These are phyloP conservation scores for Tolypocladium cylindrosporum DNA, from an alignment of 2,329 filamentous ascomycete genomes.

Conservation along the genomic window DNA sequence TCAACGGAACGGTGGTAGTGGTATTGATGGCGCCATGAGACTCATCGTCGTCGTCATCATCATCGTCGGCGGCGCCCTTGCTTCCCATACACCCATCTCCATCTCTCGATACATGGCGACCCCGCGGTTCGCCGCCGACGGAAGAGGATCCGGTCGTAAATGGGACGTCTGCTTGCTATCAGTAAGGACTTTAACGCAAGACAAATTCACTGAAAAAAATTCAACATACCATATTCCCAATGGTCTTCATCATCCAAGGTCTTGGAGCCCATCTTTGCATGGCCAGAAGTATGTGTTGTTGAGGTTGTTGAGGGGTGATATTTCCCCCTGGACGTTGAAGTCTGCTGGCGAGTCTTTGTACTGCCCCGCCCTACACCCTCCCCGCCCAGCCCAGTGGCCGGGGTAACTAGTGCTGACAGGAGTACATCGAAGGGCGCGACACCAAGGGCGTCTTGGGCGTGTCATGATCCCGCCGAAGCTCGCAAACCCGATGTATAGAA, in stretches of 20 bases:
- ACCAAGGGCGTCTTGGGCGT: no score
- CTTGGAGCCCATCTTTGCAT: conserved; percentile 4
- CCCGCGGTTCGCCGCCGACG: conserved; percentile 30
- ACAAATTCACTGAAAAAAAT: background rate
- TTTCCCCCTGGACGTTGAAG: no score
- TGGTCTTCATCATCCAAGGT: conserved; percentile 5
- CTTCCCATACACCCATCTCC: conserved; percentile 29
- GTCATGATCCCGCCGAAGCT: no score
- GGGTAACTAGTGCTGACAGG: no score
- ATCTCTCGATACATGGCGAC: conserved; percentile 28
- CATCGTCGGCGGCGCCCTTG: conserved; percentile 16
- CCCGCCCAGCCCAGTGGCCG: no score
- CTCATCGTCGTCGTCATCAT: conserved; percentile 14
- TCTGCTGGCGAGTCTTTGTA: no score
- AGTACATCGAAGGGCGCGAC: no score
- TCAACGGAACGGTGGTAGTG: conserved; percentile 11
- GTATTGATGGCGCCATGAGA: conserved; percentile 8
- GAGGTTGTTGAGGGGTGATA: background rate
- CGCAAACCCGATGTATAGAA: no score
- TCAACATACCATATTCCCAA: conserved; percentile 1
- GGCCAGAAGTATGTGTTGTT: background rate
- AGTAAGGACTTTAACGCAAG: conserved; percentile 4
- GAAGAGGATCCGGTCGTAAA: conserved; percentile 9
- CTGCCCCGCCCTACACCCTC: no score
- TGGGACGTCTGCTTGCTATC: conserved; percentile 8